Percentiles rank a stretch among this genome's conserved stretches.
Conservation (phyloP, 768 basidiomycete species). For the Hortiboletus campestris region DNA sequence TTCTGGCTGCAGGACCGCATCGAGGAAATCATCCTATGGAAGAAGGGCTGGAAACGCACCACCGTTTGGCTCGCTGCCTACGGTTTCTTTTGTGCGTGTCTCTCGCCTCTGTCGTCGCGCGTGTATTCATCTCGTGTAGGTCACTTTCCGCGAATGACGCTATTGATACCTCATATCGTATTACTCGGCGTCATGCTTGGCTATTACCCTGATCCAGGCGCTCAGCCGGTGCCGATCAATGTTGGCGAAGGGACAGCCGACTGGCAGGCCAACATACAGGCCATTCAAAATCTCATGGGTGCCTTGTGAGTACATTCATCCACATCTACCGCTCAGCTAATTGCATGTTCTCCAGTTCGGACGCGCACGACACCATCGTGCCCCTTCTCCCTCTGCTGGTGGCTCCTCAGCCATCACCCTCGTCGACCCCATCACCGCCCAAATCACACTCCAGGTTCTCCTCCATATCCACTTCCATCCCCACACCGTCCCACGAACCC, state of each 20-base stretch:
- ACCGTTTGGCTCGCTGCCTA: conserved; percentile 73
- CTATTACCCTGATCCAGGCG: conserved; percentile 48
- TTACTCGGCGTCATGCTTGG: conserved; percentile 66
- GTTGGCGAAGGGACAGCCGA: conserved; percentile 65
- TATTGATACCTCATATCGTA: conserved; percentile 65
- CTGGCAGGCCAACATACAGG: conserved; percentile 87
- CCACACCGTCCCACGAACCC: conserved; percentile 12
- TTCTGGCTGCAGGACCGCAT: conserved; percentile 90
- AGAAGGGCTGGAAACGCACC: conserved; percentile 69
- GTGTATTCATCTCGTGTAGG: conserved; percentile 41
- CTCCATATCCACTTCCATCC: neutral
- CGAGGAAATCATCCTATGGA: conserved; percentile 86
- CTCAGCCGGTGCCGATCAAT: conserved; percentile 36
- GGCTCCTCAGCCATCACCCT: too few species aligned
- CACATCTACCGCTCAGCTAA: neutral
- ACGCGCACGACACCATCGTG: conserved; percentile 51
- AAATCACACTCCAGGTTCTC: conserved; percentile 43
- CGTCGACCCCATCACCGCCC: conserved; percentile 50
- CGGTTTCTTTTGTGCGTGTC: conserved; percentile 70
- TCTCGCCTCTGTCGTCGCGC: neutral
- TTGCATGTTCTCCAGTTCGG: conserved; percentile 45
- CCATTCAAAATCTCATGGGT: conserved; percentile 91
- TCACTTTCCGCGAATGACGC: conserved; percentile 68
- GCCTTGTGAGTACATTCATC: conserved; percentile 49
- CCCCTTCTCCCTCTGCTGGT: conserved; percentile 44